Conservation (phyloP, 202 grass and related monocot species). For the Bolboschoenoplectus hybrid region DNA sequence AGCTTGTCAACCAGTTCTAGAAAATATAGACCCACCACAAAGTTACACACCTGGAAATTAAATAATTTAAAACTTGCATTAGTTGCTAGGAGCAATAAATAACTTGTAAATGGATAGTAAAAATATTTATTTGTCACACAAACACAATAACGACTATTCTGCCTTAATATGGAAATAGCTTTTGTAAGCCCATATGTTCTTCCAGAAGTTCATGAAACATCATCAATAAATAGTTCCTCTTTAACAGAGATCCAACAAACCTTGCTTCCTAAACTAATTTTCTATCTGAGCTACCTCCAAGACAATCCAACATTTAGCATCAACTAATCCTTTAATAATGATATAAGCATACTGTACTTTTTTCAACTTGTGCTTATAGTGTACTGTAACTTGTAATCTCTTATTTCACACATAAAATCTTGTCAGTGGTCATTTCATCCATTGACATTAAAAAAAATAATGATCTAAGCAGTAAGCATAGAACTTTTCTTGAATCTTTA, state of each 20-base stretch:
- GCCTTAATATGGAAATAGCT: background rate
- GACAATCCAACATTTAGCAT: conserved; percentile 11
- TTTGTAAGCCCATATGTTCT: background rate
- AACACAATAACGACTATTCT: conserved; percentile 28
- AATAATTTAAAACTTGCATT: conserved; percentile 21
- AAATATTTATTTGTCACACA: background rate
- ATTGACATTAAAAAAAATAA: background rate
- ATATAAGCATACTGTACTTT: background rate
- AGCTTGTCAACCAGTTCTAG: conserved; percentile 84
- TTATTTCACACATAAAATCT: background rate
- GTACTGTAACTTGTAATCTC: background rate
- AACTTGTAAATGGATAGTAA: conserved; percentile 26
- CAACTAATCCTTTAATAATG: background rate
- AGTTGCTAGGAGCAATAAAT: background rate
- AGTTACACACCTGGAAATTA: conserved; percentile 70
- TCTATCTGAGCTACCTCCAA: conserved; percentile 1
- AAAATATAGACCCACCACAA: conserved; percentile 94
- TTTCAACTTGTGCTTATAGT: background rate
- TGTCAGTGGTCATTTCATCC: background rate
- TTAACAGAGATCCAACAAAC: background rate
- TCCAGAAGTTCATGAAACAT: background rate
- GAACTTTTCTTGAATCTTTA: background rate
- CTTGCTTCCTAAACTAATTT: background rate
- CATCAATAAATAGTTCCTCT: background rate
- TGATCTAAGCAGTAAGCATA: background rate